These are phyloP conservation scores for Chalara sp. DNA, from an alignment of 2,329 filamentous ascomycete species.

Conservation along the genomic window DNA sequence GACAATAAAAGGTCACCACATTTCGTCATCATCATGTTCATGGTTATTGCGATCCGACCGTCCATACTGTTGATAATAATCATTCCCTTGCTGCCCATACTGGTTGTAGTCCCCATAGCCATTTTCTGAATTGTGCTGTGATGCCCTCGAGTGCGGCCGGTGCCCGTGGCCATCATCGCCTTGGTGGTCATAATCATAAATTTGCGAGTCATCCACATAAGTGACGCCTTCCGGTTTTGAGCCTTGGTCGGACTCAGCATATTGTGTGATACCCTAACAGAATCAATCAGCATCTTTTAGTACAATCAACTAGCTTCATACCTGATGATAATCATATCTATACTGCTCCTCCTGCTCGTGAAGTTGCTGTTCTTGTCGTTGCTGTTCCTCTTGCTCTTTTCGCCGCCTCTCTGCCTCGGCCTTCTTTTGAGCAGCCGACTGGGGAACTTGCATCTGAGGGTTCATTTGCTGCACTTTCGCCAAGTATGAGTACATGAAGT, in stretches of 20 bases:
- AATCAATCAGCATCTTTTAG: conserved; percentile 10
- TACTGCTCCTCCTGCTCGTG: conserved; percentile 25
- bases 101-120: conserved; percentile 25
- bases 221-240: conserved; percentile 31
- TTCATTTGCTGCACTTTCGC: conserved; percentile 99
- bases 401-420: conserved; percentile 48
- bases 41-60: conserved; percentile 15
- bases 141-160: conserved; percentile 27
- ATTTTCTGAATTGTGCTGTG: conserved; percentile 24
- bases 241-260: conserved; percentile 26
- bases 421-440: conserved; percentile 67
- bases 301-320: conserved; percentile 12
- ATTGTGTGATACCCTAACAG: conserved; percentile 27
- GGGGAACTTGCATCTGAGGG: conserved; percentile 86
- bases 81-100: conserved; percentile 20
- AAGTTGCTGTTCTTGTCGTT: conserved; percentile 24
- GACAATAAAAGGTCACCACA: conserved; percentile 21
- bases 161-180: conserved; percentile 28
- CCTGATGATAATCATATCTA: conserved; percentile 30
- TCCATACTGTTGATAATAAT: conserved; percentile 23
- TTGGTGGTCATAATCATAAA: conserved; percentile 41
- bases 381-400: conserved; percentile 31
- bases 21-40: conserved; percentile 24
- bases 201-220: conserved; percentile 42
- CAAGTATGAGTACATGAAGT: conserved; percentile 99